Evolutionary conservation across 139 green algal genomes (phyloP), one percentile per base, ranked within the genome.

Genomic region (Chlamydomonas eustigma): DNA sequence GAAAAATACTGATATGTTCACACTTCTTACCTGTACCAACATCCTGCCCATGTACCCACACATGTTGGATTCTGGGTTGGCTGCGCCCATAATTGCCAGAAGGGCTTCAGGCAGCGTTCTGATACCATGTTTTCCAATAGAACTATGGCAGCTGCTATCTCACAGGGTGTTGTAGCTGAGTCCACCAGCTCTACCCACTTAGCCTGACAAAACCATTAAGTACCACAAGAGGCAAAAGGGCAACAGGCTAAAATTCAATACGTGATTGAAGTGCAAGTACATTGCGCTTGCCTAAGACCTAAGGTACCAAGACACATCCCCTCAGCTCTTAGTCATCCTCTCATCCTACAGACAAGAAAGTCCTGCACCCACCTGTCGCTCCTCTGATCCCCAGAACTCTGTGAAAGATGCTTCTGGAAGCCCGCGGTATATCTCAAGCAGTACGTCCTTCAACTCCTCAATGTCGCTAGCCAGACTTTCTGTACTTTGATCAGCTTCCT

Each of bases 1-100:
- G n/a, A n/a, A n/a, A n/a, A n/a, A n/a, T n/a, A n/a, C n/a, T n/a
- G n/a, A n/a, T n/a, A n/a, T n/a, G n/a, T n/a, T n/a, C n/a, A n/a
- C n/a, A n/a, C n/a, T n/a, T n/a, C n/a, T n/a, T n/a, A 58, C 44
- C 44, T 58, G 73, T 78, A 86, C 65, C 76, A 83, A 18, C 37
- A 67, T 1, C 31, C 67, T 34, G 39, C 51, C 78, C 81, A 84
- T 6, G 66, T 80, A 6, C 5, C 58, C 2, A 82, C 82, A 24
- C 75, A 52, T 0, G 52, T 64, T 0, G 84, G 84, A 73, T 88
- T 66, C 70, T 90, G 89, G 5, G 84, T 82, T 2, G 89, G 87
- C 63, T 78, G 63, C 31, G 82, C 71, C 78, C 86, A 93, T 31
- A 87, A 73, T 30, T 84, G 80, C 86, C 88, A 93, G 39, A 86